Conservation (phyloP, 305 asterid genomes). For the Plantago rigida region DNA sequence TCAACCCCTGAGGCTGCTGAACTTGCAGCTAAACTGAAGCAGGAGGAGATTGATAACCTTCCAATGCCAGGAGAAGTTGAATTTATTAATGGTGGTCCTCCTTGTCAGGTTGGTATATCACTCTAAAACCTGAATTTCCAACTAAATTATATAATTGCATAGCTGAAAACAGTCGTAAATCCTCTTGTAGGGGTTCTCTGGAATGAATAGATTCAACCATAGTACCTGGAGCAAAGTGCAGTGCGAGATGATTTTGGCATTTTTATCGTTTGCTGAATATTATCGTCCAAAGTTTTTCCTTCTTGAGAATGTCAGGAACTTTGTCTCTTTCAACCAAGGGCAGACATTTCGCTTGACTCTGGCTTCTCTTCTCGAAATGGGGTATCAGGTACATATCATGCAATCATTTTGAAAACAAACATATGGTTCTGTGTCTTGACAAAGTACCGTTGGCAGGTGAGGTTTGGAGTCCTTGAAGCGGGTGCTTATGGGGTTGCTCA, state of each 20-base stretch:
- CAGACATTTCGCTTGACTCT: conserved; percentile 53
- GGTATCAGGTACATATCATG: conserved; percentile 46
- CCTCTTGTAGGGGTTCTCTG: conserved; percentile 50
- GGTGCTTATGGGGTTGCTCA: conserved; percentile 97
- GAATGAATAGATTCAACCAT: conserved; percentile 59
- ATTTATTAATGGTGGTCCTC: conserved; percentile 65
- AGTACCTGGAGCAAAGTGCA: conserved; percentile 69
- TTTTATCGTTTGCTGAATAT: conserved; percentile 57
- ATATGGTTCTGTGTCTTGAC: conserved; percentile 10
- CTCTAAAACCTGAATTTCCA: conserved; percentile 8
- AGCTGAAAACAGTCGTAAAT: conserved; percentile 7
- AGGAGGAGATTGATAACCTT: conserved; percentile 41
- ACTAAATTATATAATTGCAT: neutral
- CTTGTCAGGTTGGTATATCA: conserved; percentile 46
- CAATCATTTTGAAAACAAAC: neutral
- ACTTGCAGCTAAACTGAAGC: conserved; percentile 36
- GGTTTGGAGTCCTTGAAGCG: conserved; percentile 96
- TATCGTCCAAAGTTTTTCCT: conserved; percentile 60
- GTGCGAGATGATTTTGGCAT: conserved; percentile 61
- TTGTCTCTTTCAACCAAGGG: conserved; percentile 58
- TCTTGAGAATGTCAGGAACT: conserved; percentile 61
- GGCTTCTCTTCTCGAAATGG: conserved; percentile 71
- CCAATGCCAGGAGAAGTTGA: conserved; percentile 60
- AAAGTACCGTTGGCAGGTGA: conserved; percentile 36
- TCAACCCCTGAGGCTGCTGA: conserved; percentile 63